A percentile compares a stretch with the other conserved stretches of the same genome.
phyloP scores from a whole-genome alignment of 768 basidiomycete species.

The Melanogaster broomeanus region DNA sequence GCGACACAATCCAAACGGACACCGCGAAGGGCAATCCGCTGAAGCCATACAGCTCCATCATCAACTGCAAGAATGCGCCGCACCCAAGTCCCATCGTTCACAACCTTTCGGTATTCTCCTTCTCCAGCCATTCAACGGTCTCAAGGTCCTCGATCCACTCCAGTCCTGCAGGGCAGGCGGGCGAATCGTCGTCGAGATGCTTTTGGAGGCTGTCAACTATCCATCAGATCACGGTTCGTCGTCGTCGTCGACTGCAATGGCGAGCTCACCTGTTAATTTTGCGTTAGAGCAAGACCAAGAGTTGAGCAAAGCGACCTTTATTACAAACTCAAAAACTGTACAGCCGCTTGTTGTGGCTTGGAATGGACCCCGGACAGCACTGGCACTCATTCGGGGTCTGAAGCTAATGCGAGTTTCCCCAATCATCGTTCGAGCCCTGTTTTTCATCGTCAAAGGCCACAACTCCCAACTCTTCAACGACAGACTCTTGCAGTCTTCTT shows the following conservation, averaged over 20 bases:
- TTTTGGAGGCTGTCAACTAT: conserved; percentile 61
- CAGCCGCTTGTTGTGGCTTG: conserved; percentile 42
- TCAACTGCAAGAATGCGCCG: conserved; percentile 51
- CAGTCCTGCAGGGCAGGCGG: conserved; percentile 63
- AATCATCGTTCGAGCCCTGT: conserved; percentile 4
- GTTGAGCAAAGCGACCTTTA: no score
- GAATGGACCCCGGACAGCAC: conserved; percentile 42
- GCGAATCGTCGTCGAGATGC: conserved; percentile 87
- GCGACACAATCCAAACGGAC: conserved; percentile 70
- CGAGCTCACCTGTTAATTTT: conserved; percentile 60
- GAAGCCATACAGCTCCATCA: conserved; percentile 34
- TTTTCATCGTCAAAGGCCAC: conserved; percentile 7
- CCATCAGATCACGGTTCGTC: conserved; percentile 12
- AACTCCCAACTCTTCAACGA: conserved; percentile 9
- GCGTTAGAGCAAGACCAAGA: conserved; percentile 44
- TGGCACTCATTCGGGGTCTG: conserved; percentile 14
- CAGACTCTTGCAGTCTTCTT: not conserved
- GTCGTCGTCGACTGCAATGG: not conserved
- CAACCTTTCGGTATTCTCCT: conserved; percentile 32
- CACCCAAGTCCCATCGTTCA: conserved; percentile 87
- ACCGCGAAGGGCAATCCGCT: conserved; percentile 64
- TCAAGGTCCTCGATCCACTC: conserved; percentile 82
- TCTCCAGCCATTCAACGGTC: conserved; percentile 90
- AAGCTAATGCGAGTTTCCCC: conserved; percentile 1
- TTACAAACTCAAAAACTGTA: conserved; percentile 39